A percentile compares a stretch with the other conserved stretches of the same genome.
These are phyloP conservation scores for Byssothecium circinans DNA, from an alignment of 2,329 filamentous ascomycete genomes.

Conservation along the genomic window DNA sequence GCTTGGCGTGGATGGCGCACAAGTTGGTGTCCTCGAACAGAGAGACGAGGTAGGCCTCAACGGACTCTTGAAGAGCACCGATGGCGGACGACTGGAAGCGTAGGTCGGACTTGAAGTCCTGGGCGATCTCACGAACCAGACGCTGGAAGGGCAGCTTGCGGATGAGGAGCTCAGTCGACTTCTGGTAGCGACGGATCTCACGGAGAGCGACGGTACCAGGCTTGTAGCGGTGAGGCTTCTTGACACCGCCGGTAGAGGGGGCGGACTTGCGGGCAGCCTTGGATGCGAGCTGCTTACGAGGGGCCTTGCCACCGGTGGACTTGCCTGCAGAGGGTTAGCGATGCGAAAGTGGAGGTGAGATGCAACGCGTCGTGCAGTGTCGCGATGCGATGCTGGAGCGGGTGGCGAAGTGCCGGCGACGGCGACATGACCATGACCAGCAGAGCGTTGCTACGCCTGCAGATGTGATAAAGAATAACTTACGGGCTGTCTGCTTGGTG, in stretches of 20 bases:
- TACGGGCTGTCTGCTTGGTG: conserved; percentile 60
- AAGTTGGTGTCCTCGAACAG: conserved; percentile 97
- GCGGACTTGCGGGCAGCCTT: conserved; percentile 99
- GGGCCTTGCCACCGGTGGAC: conserved; percentile 72
- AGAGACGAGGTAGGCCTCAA: conserved; percentile 94
- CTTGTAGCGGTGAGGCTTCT: conserved; percentile 60
- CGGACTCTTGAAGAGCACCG: conserved; percentile 87
- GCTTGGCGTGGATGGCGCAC: conserved; percentile 94
- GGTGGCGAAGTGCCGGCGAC: conserved; percentile 10
- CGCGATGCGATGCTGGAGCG: conserved; percentile 16
- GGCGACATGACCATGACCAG: conserved; percentile 12
- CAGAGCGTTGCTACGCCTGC: conserved; percentile 7
- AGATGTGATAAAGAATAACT: conserved; percentile 38
- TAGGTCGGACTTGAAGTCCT: conserved; percentile 67
- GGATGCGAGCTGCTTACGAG: conserved; percentile 95
- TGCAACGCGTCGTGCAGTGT: conserved; percentile 14
- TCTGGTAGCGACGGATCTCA: conserved; percentile 91
- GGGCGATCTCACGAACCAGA: conserved; percentile 75
- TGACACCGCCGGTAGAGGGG: conserved; percentile 80
- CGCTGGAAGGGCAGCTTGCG: conserved; percentile 78
- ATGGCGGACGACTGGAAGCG: conserved; percentile 97
- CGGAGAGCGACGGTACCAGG: conserved; percentile 76
- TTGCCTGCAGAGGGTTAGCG: conserved; percentile 60
- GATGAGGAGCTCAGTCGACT: conserved; percentile 83
- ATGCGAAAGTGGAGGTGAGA: neutral